Evolutionary conservation across 768 basidiomycete genomes (phyloP).

Genomic region (Suillus subaureus): DNA sequence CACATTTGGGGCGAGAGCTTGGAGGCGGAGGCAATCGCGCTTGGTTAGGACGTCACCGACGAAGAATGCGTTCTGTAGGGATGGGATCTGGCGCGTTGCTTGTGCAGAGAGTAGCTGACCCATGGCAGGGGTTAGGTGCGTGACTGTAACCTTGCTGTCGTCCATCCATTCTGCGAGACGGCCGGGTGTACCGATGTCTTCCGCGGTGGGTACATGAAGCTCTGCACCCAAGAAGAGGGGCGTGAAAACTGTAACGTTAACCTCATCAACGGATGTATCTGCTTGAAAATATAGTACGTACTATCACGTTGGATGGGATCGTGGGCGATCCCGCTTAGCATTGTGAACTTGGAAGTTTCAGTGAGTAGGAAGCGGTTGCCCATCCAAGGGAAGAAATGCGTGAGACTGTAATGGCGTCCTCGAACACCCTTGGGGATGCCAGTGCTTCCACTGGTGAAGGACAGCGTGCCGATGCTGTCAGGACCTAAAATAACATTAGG

Average conservation of each 20-base stretch:
- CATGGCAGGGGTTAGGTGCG: constrained; percentile 98
- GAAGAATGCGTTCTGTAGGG: constrained; percentile 91
- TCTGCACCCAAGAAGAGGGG: constrained; percentile 96
- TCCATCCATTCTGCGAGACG: constrained; percentile 99
- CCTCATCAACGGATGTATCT: constrained; percentile 10
- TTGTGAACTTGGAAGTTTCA: constrained; percentile 85
- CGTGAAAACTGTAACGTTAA: constrained; percentile 77
- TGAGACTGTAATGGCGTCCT: constrained; percentile 93
- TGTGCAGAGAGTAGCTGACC: constrained; percentile 95
- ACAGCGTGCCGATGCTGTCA: constrained; percentile 91
- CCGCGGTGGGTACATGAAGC: constrained; percentile 93
- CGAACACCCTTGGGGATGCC: constrained; percentile 98
- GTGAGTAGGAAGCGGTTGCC: constrained; percentile 78
- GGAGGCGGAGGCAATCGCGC: constrained; percentile 93
- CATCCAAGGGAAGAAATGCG: constrained; percentile 99
- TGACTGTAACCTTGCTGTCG: constrained; percentile 86
- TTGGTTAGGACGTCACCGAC: constrained; percentile 99
- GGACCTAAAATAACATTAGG: constrained; percentile 89
- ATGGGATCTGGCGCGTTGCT: constrained; percentile 79
- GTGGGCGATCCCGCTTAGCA: constrained; percentile 98
- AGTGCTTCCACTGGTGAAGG: constrained; percentile 96
- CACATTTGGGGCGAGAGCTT: constrained; percentile 89
- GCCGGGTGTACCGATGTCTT: constrained; percentile 96
- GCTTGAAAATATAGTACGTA: constrained; percentile 46
- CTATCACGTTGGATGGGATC: constrained; percentile 99